Conservation (phyloP, 1,139 yeast species). For the Komagataea norvegica region DNA sequence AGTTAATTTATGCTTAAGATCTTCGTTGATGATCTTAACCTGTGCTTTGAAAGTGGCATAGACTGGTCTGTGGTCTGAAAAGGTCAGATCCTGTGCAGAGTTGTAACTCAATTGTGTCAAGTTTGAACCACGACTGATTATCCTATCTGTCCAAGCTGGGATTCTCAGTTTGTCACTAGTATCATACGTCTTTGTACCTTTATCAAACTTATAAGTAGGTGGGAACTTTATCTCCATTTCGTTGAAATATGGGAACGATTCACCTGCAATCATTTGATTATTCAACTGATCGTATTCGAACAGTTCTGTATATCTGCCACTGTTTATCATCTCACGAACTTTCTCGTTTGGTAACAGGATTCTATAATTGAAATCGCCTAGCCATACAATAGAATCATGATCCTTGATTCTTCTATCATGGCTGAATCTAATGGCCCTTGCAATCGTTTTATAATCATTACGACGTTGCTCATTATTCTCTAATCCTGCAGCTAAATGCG, state of each 20-base stretch:
- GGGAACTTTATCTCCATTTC: conserved; percentile 76
- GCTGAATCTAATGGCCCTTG: conserved; percentile 72
- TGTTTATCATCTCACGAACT: conserved; percentile 54
- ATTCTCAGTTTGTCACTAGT: conserved; percentile 87
- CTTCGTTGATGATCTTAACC: conserved; percentile 67
- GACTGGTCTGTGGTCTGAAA: conserved; percentile 95
- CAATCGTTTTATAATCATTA: conserved; percentile 78
- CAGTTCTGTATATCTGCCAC: conserved; percentile 44
- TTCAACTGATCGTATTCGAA: conserved; percentile 78
- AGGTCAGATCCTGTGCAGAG: conserved; percentile 53
- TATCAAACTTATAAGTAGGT: conserved; percentile 93
- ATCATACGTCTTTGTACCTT: conserved; percentile 79
- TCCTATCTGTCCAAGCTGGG: conserved; percentile 97
- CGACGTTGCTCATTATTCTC: conserved; percentile 82
- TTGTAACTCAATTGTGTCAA: conserved; percentile 64
- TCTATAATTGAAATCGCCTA: conserved; percentile 94
- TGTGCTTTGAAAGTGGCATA: conserved; percentile 68
- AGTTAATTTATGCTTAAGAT: conserved; percentile 51
- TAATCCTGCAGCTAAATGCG: conserved; percentile 93
- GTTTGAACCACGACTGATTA: conserved; percentile 48
- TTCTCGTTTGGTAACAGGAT: conserved; percentile 73
- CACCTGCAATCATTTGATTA: conserved; percentile 79
- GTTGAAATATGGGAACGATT: conserved; percentile 74
- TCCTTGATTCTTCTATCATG: conserved; percentile 65
- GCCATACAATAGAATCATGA: conserved; percentile 87